phyloP scores from a whole-genome alignment of 495 filamentous ascomycete genomes.

The Hypoxylon trugodes region DNA sequence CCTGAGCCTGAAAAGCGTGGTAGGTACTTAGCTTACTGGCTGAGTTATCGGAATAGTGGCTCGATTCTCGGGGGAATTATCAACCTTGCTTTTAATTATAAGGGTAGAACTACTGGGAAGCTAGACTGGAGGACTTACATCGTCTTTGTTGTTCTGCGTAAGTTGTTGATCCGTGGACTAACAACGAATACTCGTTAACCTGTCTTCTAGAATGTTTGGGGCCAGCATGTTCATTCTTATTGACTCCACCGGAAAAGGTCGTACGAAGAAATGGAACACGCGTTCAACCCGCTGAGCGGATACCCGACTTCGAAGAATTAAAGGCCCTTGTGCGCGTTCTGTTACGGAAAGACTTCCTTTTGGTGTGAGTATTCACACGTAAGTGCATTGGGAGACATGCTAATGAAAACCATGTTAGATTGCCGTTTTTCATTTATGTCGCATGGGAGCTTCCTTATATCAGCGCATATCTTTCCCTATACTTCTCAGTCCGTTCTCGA shows the following conservation, averaged over 20 bases:
- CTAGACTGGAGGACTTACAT: constrained; percentile 18
- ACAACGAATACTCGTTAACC: background rate
- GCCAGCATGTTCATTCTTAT: constrained; percentile 7
- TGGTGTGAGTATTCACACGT: background rate
- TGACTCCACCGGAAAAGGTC: constrained; percentile 17
- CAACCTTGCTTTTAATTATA: constrained; percentile 19
- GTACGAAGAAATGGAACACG: constrained; percentile 12
- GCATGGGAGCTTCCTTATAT: constrained; percentile 13
- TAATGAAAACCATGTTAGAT: background rate
- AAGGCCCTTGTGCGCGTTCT: background rate
- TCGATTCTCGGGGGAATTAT: constrained; percentile 16
- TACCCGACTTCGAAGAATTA: constrained; percentile 12
- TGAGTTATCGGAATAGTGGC: constrained; percentile 18
- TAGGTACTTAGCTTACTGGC: constrained; percentile 16
- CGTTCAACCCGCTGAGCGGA: constrained; percentile 1
- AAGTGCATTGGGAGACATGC: background rate
- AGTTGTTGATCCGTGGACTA: background rate
- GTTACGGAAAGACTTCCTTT: background rate
- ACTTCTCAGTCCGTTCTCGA: constrained; percentile 16
- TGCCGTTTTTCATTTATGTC: constrained; percentile 4
- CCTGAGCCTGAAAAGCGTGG: constrained; percentile 20
- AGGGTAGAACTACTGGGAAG: constrained; percentile 7
- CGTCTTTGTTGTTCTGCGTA: constrained; percentile 16
- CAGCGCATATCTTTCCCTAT: constrained; percentile 7
- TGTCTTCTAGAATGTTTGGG: background rate